A percentile compares a stretch with the other conserved stretches of the same genome.
Evolutionary conservation across 2,329 filamentous ascomycete genomes (phyloP).

Genomic region (Orbilia javanica): DNA sequence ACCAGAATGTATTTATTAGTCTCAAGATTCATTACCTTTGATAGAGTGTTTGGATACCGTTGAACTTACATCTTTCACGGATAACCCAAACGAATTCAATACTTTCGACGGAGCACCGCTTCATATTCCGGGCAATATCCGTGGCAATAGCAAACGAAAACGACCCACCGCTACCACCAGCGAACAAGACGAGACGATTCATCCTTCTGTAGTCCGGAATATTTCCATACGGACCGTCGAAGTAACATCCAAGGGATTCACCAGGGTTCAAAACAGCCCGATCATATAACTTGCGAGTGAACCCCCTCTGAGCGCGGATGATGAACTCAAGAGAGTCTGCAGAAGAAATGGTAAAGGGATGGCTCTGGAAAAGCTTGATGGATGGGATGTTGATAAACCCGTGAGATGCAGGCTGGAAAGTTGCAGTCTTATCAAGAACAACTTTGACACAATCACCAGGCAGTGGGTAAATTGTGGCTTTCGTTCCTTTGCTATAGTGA

Average conservation of each 20-base stretch:
- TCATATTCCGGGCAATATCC: slow-evolving; percentile 67
- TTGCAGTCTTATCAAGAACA: slow-evolving; percentile 68
- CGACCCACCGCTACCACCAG: slow-evolving; percentile 73
- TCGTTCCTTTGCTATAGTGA: slow-evolving; percentile 69
- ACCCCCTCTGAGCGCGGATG: slow-evolving; percentile 72
- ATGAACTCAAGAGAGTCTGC: slow-evolving; percentile 71
- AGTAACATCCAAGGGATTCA: slow-evolving; percentile 68
- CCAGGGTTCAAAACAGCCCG: slow-evolving; percentile 70
- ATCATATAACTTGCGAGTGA: slow-evolving; percentile 71
- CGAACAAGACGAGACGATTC: slow-evolving; percentile 72
- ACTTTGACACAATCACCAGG: slow-evolving; percentile 71
- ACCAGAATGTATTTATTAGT: slow-evolving; percentile 39
- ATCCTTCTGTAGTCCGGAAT: slow-evolving; percentile 70
- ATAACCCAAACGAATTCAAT: slow-evolving; percentile 70
- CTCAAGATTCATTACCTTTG: not conserved
- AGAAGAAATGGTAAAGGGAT: slow-evolving; percentile 74
- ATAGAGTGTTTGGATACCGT: not conserved
- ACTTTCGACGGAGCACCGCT: slow-evolving; percentile 64
- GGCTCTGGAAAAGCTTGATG: slow-evolving; percentile 72
- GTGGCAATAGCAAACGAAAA: slow-evolving; percentile 71
- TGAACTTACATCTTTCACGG: slow-evolving; percentile 66
- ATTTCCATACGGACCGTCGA: slow-evolving; percentile 73
- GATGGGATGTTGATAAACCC: slow-evolving; percentile 75
- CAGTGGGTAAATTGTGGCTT: slow-evolving; percentile 70
- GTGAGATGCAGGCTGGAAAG: slow-evolving; percentile 71